A percentile compares a stretch with the other conserved stretches of the same genome.
Evolutionary conservation across 495 filamentous ascomycete genomes (phyloP).

Genomic region (Lasiosphaeria ovina): DNA sequence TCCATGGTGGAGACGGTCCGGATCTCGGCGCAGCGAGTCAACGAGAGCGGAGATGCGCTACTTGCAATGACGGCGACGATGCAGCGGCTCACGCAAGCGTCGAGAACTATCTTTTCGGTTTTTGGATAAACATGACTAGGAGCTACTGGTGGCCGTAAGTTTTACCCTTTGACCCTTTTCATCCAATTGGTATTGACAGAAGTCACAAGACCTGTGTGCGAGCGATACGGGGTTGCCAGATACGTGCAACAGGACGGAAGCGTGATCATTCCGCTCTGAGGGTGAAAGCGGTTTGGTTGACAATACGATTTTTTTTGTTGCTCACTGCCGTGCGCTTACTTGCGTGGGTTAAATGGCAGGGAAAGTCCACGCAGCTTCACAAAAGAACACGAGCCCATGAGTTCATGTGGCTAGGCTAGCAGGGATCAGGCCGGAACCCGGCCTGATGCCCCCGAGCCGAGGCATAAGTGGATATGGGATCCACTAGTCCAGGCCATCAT

Average conservation of each 20-base stretch:
- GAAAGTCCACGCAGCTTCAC: no score
- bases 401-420: no score
- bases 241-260: conserved; percentile 11
- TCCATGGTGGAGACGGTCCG: conserved; percentile 8
- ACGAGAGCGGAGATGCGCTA: not conserved
- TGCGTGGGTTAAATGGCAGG: no score
- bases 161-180: not conserved
- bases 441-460: no score
- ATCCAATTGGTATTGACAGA: not conserved
- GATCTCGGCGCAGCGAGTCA: conserved; percentile 4
- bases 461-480: no score
- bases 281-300: no score
- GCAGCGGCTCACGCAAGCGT: conserved; percentile 1
- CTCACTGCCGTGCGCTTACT: no score
- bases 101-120: conserved; percentile 7
- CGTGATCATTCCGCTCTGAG: conserved; percentile 10
- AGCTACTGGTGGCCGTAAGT: conserved; percentile 22
- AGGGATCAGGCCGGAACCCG: no score
- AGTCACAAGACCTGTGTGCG: conserved; percentile 8
- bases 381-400: no score
- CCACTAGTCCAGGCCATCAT: no score
- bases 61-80: conserved; percentile 9
- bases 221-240: conserved; percentile 16
- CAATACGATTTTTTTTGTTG: no score
- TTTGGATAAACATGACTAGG: conserved; percentile 14